These are phyloP conservation scores for Santalum album DNA, from an alignment of 164 flowering plant genomes.

Conservation along the genomic window DNA sequence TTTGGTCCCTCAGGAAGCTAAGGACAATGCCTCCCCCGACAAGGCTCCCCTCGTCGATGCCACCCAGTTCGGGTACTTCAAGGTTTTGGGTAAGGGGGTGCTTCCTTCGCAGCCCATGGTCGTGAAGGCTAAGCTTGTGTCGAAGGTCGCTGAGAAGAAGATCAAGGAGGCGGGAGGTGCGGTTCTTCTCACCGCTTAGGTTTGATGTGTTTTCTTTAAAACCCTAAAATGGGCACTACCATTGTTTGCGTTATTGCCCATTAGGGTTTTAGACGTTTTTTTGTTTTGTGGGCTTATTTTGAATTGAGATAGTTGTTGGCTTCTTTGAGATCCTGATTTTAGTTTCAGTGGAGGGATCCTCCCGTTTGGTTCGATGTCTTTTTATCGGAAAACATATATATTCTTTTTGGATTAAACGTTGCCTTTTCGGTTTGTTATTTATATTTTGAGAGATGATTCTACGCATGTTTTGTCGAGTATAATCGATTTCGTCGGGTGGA, in stretches of 20 bases:
- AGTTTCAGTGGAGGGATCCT: too few species aligned
- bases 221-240: too few species aligned
- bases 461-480: too few species aligned
- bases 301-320: too few species aligned
- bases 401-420: too few species aligned
- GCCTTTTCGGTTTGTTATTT: too few species aligned
- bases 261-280: background rate
- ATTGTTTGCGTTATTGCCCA: too few species aligned
- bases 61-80: slow-evolving; percentile 30
- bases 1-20: slow-evolving; percentile 25
- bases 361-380: too few species aligned
- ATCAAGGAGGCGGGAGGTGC: slow-evolving; percentile 3
- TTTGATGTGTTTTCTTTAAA: background rate
- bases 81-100: slow-evolving; percentile 31
- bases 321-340: background rate
- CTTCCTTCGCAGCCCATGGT: slow-evolving; percentile 30
- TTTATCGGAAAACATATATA: too few species aligned
- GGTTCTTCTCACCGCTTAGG: slow-evolving; percentile 4
- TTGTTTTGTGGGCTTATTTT: background rate
- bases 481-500: too few species aligned
- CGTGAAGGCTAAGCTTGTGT: slow-evolving; percentile 30
- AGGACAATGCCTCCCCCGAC: slow-evolving; percentile 25
- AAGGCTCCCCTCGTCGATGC: slow-evolving; percentile 28
- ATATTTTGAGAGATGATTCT: too few species aligned
- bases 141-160: slow-evolving; percentile 1